Evolutionary conservation across 495 filamentous ascomycete genomes (phyloP).

Genomic region (Annulohypoxylon maeteangense): DNA sequence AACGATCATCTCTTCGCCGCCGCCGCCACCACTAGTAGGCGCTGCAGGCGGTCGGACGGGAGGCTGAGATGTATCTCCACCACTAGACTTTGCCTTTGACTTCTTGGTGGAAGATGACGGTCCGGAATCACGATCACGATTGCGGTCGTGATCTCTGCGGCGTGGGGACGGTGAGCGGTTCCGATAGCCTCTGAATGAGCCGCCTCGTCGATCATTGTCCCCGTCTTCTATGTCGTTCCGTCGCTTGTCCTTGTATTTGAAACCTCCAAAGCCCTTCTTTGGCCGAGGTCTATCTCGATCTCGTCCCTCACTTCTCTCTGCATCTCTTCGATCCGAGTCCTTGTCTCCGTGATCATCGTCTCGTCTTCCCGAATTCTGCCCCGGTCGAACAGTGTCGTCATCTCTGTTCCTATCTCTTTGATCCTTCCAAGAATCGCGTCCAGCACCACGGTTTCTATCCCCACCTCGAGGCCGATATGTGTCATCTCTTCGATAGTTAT

Average conservation of each 20-base stretch:
- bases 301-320: slow-evolving; percentile 32
- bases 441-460: slow-evolving; percentile 21
- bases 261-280: slow-evolving; percentile 62
- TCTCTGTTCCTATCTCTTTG: slow-evolving; percentile 34
- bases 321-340: slow-evolving; percentile 32
- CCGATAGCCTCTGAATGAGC: slow-evolving; percentile 65
- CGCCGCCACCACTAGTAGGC: slow-evolving; percentile 52
- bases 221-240: slow-evolving; percentile 60
- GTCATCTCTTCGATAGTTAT: slow-evolving; percentile 38
- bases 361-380: slow-evolving; percentile 20
- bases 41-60: slow-evolving; percentile 46
- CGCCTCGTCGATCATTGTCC: slow-evolving; percentile 54
- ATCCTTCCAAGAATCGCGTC: slow-evolving; percentile 30
- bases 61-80: slow-evolving; percentile 44
- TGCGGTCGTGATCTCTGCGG: slow-evolving; percentile 50
- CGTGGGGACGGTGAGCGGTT: slow-evolving; percentile 52
- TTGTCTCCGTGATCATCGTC: slow-evolving; percentile 21
- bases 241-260: slow-evolving; percentile 75
- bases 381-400: slow-evolving; percentile 21
- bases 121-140: slow-evolving; percentile 39
- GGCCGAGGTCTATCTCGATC: slow-evolving; percentile 46
- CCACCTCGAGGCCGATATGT: slow-evolving; percentile 42
- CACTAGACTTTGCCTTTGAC: slow-evolving; percentile 35
- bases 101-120: slow-evolving; percentile 41
- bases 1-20: slow-evolving; percentile 83